Conservation (phyloP, 371 early-diverging fungal species). For the Syncephalastrum monosporum region DNA sequence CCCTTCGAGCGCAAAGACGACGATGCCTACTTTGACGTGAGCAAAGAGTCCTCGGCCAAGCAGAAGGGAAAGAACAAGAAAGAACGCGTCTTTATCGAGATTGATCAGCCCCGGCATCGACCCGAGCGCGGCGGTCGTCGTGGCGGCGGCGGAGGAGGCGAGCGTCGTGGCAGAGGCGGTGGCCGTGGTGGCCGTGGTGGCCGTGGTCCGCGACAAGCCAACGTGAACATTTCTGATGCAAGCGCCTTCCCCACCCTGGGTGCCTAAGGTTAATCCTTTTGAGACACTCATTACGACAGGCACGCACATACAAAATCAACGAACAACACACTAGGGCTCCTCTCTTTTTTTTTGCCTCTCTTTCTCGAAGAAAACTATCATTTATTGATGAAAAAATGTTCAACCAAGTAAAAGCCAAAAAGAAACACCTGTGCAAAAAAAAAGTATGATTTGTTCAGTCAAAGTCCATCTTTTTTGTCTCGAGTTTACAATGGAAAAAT, state of each 20-base stretch:
- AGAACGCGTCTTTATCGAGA: slow-evolving; percentile 25
- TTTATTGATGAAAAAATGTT: no score
- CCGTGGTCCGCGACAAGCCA: slow-evolving; percentile 35
- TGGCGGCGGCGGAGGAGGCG: slow-evolving; percentile 25
- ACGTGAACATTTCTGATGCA: slow-evolving; percentile 68
- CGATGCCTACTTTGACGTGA: slow-evolving; percentile 51
- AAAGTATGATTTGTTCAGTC: not conserved
- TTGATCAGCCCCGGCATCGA: slow-evolving; percentile 20
- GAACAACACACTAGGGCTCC: no score
- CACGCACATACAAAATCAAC: not conserved
- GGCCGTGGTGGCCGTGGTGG: slow-evolving; percentile 26
- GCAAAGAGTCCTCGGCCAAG: slow-evolving; percentile 11
- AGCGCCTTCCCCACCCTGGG: slow-evolving; percentile 78
- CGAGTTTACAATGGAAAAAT: not conserved
- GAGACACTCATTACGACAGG: not conserved
- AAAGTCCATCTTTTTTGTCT: slow-evolving; percentile 1
- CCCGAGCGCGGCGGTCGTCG: slow-evolving; percentile 30
- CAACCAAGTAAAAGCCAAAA: not conserved
- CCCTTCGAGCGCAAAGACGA: slow-evolving; percentile 66
- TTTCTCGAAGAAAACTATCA: no score
- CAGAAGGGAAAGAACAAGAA: slow-evolving; percentile 34
- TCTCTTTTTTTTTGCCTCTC: no score
- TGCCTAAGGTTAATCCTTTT: slow-evolving; percentile 24
- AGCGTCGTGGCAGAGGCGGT: slow-evolving; percentile 26
- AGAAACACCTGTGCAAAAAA: slow-evolving; percentile 3